Evolutionary conservation across 164 flowering plant species (phyloP).

Genomic region (Piper longum): DNA sequence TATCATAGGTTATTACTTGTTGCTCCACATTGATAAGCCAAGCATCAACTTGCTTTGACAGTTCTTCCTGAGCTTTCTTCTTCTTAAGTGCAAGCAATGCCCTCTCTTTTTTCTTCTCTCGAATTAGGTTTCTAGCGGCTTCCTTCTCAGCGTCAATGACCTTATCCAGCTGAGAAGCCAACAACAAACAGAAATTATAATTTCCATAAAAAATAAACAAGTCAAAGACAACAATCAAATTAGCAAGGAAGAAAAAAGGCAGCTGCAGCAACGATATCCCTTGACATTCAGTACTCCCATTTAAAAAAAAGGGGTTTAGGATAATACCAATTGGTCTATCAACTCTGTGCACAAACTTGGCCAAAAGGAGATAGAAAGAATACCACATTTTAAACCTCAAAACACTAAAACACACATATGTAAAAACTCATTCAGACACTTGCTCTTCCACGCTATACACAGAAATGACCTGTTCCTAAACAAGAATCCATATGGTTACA

Average conservation of each 20-base stretch:
- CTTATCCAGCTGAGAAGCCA: constrained; percentile 47
- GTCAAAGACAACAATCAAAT: background rate
- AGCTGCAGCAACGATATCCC: no score
- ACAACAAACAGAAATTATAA: background rate
- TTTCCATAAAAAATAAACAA: no score
- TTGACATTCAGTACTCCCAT: no score
- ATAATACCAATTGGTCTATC: no score
- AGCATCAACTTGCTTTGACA: constrained; percentile 81
- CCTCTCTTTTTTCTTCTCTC: constrained; percentile 89
- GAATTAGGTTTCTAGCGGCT: constrained; percentile 83
- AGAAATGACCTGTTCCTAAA: background rate
- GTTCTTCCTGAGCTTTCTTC: constrained; percentile 84
- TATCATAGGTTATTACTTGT: constrained; percentile 40
- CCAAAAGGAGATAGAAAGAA: no score
- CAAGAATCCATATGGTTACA: background rate
- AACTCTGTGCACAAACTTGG: no score
- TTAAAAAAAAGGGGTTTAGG: no score
- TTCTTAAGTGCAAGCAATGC: constrained; percentile 89
- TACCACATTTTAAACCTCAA: no score
- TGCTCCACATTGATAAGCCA: constrained; percentile 93
- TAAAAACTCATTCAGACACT: no score
- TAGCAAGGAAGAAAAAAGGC: no score
- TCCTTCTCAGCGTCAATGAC: constrained; percentile 96
- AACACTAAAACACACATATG: no score
- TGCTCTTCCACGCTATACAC: no score